Percentiles rank a stretch among this genome's conserved stretches.
Conservation (phyloP, 2,329 filamentous ascomycete genomes). For the Cladosporium colombiae region DNA sequence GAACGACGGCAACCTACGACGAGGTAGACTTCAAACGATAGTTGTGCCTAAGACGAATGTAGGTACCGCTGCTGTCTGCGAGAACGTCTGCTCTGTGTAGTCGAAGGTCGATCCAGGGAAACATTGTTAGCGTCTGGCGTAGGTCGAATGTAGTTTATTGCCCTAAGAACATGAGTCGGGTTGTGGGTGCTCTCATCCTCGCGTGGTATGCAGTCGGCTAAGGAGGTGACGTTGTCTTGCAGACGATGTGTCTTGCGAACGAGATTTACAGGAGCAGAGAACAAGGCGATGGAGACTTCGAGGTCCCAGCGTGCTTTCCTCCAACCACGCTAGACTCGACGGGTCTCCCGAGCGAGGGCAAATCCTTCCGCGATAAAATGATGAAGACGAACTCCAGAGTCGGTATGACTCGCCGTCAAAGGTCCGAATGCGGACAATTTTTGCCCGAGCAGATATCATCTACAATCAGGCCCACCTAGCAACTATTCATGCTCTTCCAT, state of each 20-base stretch:
- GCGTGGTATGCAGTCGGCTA: too few relatives aligned
- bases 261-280: not conserved
- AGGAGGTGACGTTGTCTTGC: too few relatives aligned
- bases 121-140: too few relatives aligned
- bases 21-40: too few relatives aligned
- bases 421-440: constrained; percentile 15
- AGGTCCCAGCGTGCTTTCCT: not conserved
- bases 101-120: not conserved
- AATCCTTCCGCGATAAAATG: not conserved
- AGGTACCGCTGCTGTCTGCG: too few relatives aligned
- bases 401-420: constrained; percentile 16
- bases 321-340: not conserved
- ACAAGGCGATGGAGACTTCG: not conserved
- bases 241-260: too few relatives aligned
- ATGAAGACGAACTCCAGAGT: not conserved
- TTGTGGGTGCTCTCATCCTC: not conserved
- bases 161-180: too few relatives aligned
- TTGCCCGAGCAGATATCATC: constrained; percentile 12
- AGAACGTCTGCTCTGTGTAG: too few relatives aligned
- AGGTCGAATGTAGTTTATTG: too few relatives aligned
- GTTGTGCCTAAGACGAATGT: too few relatives aligned
- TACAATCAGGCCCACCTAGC: not conserved
- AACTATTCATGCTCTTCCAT: not conserved
- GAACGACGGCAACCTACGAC: not conserved
- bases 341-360: not conserved